Base-by-base conservation (phyloP, 73 alveolate genomes). In the Blepharisma stoltei region DNA sequence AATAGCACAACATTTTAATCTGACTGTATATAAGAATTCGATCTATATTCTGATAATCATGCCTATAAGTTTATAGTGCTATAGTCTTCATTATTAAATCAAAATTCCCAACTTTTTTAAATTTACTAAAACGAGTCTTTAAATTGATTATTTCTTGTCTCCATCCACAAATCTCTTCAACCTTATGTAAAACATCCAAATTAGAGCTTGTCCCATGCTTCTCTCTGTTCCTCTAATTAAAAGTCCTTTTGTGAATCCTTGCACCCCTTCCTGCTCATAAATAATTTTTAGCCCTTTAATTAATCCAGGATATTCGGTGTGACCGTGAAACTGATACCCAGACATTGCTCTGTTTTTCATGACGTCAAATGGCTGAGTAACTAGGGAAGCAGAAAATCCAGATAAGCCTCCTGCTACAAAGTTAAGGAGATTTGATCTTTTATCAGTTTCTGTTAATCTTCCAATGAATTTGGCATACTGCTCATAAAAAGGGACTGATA, bases 361-460 rank as follows among this genome's bases (percentile, higher is more conserved):
- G 23, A 60, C 23, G 23, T 60, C 73, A 60, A 60, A 60, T 1
- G 73, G 73, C 37, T 60, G 73, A 14, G 73, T 60, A 1, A 60
- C 5, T 38, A 60, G 23, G 23, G 47, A 1, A 8, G 73, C 73
- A n/a, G 73, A 14, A 60, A 60, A 60, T 25, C 73, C 73, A 60
- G 47, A 1, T 38, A 60, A 14, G 14, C 73, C 73, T 38, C 73
- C 73, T 14, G 46, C 23, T 8, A 60, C 11, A n/a, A 60, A 14
- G 4, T n/a, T 14, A 8, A 60, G 46, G 5, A 60, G 23, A 11
- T 25, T 60, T 11, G 48, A 18, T 8, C 23, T 25, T 14, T 38
- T 38, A n/a, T 14, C 14, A 14, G 23, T 20, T 25, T 4, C 73
- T 25, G 14, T n/a, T 1, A 60, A 60, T 32, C 41, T 32, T 32